A percentile compares a stretch with the other conserved stretches of the same genome.
Evolutionary conservation across 306 rosid species (phyloP).

Genomic region (Sindora glabra): DNA sequence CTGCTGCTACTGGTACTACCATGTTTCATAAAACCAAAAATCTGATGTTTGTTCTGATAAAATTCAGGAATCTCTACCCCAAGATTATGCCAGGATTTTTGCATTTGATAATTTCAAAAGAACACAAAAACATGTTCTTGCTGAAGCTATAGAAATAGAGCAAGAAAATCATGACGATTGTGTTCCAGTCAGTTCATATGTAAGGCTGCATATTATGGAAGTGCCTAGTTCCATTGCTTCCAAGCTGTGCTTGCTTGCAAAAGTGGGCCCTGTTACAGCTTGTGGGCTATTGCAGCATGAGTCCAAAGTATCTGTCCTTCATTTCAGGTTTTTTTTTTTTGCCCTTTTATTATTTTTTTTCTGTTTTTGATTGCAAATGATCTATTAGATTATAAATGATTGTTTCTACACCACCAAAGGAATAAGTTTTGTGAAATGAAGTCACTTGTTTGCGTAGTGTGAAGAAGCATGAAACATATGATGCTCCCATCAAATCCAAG

Average conservation of each 20-base stretch:
- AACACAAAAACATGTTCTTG: constrained; percentile 72
- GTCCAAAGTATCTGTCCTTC: constrained; percentile 91
- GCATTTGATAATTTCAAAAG: constrained; percentile 64
- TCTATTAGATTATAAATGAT: neutral
- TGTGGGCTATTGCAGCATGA: constrained; percentile 94
- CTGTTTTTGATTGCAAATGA: neutral
- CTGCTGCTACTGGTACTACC: too few species aligned
- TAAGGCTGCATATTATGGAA: constrained; percentile 65
- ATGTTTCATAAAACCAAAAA: neutral
- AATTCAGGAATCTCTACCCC: constrained; percentile 86
- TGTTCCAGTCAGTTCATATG: constrained; percentile 51
- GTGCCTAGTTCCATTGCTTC: constrained; percentile 57
- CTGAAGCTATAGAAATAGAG: constrained; percentile 64
- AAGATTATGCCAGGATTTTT: constrained; percentile 73
- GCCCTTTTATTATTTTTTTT: neutral
- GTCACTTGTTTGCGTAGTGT: constrained; percentile 46
- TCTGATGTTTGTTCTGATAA: constrained; percentile 12
- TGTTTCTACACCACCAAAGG: neutral
- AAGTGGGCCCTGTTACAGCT: constrained; percentile 47
- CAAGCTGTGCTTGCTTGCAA: constrained; percentile 37
- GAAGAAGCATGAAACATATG: constrained; percentile 70
- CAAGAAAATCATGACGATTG: constrained; percentile 53
- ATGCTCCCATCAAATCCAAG: constrained; percentile 73
- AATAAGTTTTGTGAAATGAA: neutral
- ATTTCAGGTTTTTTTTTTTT: constrained; percentile 60